Conservation (phyloP, 176 grass and related monocot genomes). For the Cenchrus fungigraminus region DNA sequence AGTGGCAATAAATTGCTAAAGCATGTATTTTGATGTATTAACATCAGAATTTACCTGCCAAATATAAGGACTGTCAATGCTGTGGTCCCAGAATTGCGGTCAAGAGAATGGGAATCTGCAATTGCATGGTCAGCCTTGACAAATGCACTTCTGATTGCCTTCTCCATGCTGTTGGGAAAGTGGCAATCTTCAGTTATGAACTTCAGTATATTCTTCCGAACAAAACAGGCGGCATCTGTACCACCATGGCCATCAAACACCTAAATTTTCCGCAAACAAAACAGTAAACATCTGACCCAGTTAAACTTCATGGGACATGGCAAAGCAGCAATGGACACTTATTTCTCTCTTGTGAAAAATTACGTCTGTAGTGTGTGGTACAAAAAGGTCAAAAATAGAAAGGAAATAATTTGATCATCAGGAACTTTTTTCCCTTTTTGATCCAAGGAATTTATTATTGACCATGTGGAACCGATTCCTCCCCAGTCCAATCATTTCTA, state of each 20-base stretch:
- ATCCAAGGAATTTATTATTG: neutral
- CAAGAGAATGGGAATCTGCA: slow-evolving; percentile 87
- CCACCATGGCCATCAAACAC: slow-evolving; percentile 98
- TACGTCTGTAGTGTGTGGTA: neutral
- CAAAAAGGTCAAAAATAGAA: slow-evolving; percentile 2
- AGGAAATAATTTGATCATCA: neutral
- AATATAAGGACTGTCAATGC: slow-evolving; percentile 78
- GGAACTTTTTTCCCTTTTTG: neutral
- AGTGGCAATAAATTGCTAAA: slow-evolving; percentile 6
- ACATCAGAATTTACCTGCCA: slow-evolving; percentile 62
- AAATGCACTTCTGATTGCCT: slow-evolving; percentile 75
- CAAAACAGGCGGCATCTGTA: slow-evolving; percentile 85
- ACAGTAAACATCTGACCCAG: slow-evolving; percentile 40
- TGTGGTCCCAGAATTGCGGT: slow-evolving; percentile 85
- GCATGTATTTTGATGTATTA: slow-evolving; percentile 5
- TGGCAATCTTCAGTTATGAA: slow-evolving; percentile 83
- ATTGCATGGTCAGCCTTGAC: slow-evolving; percentile 79
- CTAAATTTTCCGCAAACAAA: slow-evolving; percentile 36
- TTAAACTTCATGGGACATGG: slow-evolving; percentile 7
- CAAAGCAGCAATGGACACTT: neutral
- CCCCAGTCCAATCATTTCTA: slow-evolving; percentile 44
- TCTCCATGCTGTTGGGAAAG: slow-evolving; percentile 77
- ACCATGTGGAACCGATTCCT: slow-evolving; percentile 34
- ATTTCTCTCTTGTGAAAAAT: neutral
- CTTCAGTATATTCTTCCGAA: slow-evolving; percentile 82